These are phyloP conservation scores for Trametes coccinea DNA, from an alignment of 768 basidiomycete species.

Conservation along the genomic window DNA sequence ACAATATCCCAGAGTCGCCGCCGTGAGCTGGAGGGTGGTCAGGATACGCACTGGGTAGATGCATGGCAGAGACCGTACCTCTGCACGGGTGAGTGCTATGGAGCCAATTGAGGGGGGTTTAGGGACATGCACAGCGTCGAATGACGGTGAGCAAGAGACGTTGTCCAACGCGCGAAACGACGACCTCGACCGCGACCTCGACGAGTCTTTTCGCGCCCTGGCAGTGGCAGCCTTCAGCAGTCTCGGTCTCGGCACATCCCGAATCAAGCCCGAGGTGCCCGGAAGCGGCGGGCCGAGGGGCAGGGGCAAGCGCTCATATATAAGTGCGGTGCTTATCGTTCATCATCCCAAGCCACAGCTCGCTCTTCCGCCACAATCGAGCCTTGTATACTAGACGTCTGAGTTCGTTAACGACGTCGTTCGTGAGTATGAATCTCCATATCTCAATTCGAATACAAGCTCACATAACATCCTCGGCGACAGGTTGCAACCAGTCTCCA, in stretches of 20 bases:
- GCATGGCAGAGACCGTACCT: slow-evolving; percentile 12
- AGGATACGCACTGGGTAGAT: slow-evolving; percentile 5
- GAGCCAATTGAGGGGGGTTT: slow-evolving; percentile 10
- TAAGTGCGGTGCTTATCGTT: no score
- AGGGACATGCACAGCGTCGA: slow-evolving; percentile 22
- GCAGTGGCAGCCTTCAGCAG: no score
- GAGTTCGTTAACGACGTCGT: no score
- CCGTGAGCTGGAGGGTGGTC: slow-evolving; percentile 33
- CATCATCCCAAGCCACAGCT: no score
- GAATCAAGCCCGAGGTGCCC: background rate
- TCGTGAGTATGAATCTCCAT: no score
- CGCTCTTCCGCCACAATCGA: no score
- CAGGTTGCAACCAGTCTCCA: no score
- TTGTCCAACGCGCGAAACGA: slow-evolving; percentile 13
- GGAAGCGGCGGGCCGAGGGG: background rate
- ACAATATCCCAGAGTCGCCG: slow-evolving; percentile 37
- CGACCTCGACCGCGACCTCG: slow-evolving; percentile 20
- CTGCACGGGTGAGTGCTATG: slow-evolving; percentile 23
- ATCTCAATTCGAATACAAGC: no score
- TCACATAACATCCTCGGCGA: no score
- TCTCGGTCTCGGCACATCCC: slow-evolving; percentile 15
- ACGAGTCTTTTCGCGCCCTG: slow-evolving; percentile 19
- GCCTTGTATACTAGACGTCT: no score
- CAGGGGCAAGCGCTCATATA: no score
- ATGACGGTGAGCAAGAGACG: slow-evolving; percentile 8